Conservation (phyloP, 1,284 basidiomycete genomes). For the Thelephora terrestris region DNA sequence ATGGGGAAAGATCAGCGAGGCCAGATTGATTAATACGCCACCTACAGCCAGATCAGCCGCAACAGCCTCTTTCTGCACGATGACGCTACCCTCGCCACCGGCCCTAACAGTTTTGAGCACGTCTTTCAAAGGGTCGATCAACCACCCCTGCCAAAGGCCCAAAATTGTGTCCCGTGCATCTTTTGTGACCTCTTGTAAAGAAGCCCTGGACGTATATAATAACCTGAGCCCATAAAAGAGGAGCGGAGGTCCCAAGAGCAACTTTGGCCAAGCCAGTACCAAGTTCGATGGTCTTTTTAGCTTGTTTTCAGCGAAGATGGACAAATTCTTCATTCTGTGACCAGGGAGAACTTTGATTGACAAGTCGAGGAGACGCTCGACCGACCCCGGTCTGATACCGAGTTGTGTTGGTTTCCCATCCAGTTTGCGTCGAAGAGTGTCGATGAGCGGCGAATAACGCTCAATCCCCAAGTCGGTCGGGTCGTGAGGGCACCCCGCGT, state of each 20-base stretch:
- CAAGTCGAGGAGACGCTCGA: slow-evolving; percentile 6
- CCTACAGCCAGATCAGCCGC: slow-evolving; percentile 69
- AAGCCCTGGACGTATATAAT: slow-evolving; percentile 41
- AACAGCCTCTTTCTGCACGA: slow-evolving; percentile 71
- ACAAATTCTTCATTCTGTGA: slow-evolving; percentile 22
- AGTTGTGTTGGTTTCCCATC: background rate
- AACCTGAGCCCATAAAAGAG: slow-evolving; percentile 36
- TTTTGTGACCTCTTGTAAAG: slow-evolving; percentile 40
- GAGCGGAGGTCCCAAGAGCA: slow-evolving; percentile 57
- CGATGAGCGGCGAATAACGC: background rate
- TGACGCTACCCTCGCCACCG: slow-evolving; percentile 62
- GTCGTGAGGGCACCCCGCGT: slow-evolving; percentile 1
- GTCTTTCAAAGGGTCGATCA: slow-evolving; percentile 78
- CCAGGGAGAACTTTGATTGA: slow-evolving; percentile 18
- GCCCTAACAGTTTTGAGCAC: slow-evolving; percentile 78
- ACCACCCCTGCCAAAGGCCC: slow-evolving; percentile 79
- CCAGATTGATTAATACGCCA: slow-evolving; percentile 7
- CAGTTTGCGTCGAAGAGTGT: slow-evolving; percentile 5
- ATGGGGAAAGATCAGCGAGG: background rate
- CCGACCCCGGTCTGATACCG: background rate
- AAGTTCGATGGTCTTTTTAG: slow-evolving; percentile 51
- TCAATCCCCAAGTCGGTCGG: too few relatives aligned
- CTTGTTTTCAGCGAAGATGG: slow-evolving; percentile 23
- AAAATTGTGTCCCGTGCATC: slow-evolving; percentile 62
- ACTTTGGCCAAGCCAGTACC: slow-evolving; percentile 54